Conservation (phyloP, 2,329 filamentous ascomycete genomes). For the Epichloe gansuensis region DNA sequence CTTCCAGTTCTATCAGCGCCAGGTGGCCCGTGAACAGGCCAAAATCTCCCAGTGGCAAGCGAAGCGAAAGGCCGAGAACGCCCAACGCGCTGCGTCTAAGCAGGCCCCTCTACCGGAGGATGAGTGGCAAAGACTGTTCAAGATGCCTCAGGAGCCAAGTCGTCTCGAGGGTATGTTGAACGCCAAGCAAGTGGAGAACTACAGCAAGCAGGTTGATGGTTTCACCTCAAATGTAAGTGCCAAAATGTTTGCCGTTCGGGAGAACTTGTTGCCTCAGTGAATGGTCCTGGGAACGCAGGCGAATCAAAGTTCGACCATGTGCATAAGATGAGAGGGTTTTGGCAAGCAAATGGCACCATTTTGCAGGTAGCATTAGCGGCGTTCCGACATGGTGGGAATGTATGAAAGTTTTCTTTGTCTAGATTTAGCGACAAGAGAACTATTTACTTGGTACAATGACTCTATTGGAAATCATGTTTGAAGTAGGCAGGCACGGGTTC, state of each 20-base stretch:
- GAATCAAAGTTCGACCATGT: neutral
- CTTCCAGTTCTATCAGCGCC: constrained; percentile 91
- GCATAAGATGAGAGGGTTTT: constrained; percentile 7
- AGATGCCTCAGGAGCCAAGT: constrained; percentile 90
- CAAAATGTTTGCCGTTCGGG: constrained; percentile 96
- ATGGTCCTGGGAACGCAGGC: neutral
- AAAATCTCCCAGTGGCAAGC: constrained; percentile 96
- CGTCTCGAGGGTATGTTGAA: constrained; percentile 89
- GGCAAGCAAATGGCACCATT: constrained; percentile 18
- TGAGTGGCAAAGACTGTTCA: constrained; percentile 97
- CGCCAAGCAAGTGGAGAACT: constrained; percentile 93
- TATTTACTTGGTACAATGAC: constrained; percentile 13
- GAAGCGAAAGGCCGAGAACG: constrained; percentile 95
- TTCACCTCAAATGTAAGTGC: constrained; percentile 84
- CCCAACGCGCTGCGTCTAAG: constrained; percentile 71
- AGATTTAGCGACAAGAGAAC: constrained; percentile 21
- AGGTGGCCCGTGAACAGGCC: constrained; percentile 82
- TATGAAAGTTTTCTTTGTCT: constrained; percentile 22
- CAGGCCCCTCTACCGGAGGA: constrained; percentile 84
- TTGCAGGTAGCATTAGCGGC: constrained; percentile 29
- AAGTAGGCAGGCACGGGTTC: too few relatives aligned
- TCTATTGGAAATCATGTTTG: neutral
- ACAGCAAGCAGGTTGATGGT: constrained; percentile 90
- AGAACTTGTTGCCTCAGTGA: constrained; percentile 49
- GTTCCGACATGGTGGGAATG: constrained; percentile 28